These are phyloP conservation scores for Stephanodiscus triporus DNA, from an alignment of 108 stramenopile genomes.

Conservation along the genomic window DNA sequence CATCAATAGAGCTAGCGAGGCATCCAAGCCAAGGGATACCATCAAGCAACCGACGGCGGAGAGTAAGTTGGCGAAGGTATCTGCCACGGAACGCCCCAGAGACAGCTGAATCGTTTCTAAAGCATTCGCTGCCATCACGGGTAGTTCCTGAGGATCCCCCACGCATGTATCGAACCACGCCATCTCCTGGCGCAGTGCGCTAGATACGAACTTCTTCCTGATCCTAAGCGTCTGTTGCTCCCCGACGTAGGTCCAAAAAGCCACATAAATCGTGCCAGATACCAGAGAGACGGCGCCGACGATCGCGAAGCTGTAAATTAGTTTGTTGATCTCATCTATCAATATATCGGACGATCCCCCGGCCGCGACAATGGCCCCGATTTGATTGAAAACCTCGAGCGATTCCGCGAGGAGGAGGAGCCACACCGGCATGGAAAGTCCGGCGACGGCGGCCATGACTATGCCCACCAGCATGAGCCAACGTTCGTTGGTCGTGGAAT, in stretches of 20 bases:
- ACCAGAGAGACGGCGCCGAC: constrained; percentile 52
- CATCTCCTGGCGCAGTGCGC: constrained; percentile 48
- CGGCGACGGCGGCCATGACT: constrained; percentile 32
- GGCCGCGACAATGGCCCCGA: constrained; percentile 30
- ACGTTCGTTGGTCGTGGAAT: constrained; percentile 32
- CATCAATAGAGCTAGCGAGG: constrained; percentile 48
- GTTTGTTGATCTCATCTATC: constrained; percentile 40
- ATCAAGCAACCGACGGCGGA: constrained; percentile 42
- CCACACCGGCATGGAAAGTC: constrained; percentile 43
- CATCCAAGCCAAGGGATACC: constrained; percentile 47
- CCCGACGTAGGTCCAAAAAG: constrained; percentile 60
- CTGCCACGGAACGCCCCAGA: constrained; percentile 40
- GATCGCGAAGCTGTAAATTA: constrained; percentile 55
- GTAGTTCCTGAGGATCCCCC: constrained; percentile 48
- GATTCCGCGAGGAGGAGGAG: constrained; percentile 27
- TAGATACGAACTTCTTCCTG: constrained; percentile 54
- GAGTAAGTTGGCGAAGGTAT: constrained; percentile 46
- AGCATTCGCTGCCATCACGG: constrained; percentile 37
- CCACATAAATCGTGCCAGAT: constrained; percentile 47
- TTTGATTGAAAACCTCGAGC: constrained; percentile 33
- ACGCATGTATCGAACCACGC: constrained; percentile 44
- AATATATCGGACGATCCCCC: constrained; percentile 20
- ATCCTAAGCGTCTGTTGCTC: constrained; percentile 56
- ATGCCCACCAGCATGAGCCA: constrained; percentile 21
- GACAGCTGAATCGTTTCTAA: constrained; percentile 33